Base-by-base conservation (phyloP, 2,329 filamentous ascomycete genomes). In the Dothistroma septosporum region DNA sequence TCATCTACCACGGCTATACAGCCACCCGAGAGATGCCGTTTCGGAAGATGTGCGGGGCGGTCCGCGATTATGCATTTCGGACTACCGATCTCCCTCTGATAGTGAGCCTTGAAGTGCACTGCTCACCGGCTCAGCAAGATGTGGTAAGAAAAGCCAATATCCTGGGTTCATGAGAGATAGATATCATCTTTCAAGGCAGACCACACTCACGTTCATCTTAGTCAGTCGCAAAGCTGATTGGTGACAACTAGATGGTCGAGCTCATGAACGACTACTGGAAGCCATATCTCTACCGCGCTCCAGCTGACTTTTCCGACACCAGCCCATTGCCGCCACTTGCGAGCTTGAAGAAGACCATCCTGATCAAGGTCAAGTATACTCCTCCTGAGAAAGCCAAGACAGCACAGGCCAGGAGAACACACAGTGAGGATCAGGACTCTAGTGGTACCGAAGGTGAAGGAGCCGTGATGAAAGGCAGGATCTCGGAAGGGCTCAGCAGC, bases 251-350 rank as follows among this genome's bases (percentile, higher is more conserved):
- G 41, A 44, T 97, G 90, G 92, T 96, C 11, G 84, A 90, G 59
- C 96, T 97, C 64, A 97, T 99, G 89, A 87, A 87, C 66, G 86
- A 96, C 67, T 88, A 90, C 65, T 99, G 92, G 92, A 84, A 83
- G 46, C 87, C 84, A 0, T 77, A 89, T 69, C 80, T 97, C 6
- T 80, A 97, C 11, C 87, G 91, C 77, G 41, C 81, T 77, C 79
- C 68, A 9, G 62, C 65, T 16, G 67, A 65, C 24, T 69, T 69
- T 28, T 85, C 72, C 79, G 85, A 79, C 9, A 68, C 74, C 5
- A 83, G 93, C 28, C 88, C 90, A 0, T 83, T 85, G 33, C 86
- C 96, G 0, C 69, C 72, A 0, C 64, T 79, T n/a, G 84, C 85
- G 14, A 85, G 91, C 12, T 76, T 97, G 55, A 83, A 83, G 56